Evolutionary conservation across 345 rosid genomes (phyloP).

Genomic region (Eucalyptus viminalis): DNA sequence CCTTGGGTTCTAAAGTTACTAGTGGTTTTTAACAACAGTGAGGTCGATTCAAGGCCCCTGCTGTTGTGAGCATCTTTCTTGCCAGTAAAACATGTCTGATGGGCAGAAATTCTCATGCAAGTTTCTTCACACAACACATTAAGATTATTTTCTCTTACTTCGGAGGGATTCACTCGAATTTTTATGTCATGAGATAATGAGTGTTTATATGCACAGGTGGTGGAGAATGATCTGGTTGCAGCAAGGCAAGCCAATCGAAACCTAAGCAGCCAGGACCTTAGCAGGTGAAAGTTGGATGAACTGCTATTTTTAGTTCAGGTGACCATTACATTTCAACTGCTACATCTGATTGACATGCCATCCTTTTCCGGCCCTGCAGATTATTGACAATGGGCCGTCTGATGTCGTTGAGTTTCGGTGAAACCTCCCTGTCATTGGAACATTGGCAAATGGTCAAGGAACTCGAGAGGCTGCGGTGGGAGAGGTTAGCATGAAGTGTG

Average conservation of each 20-base stretch:
- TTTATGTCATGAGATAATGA: not conserved
- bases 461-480: constrained; percentile 69
- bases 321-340: not conserved
- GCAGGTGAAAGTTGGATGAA: constrained; percentile 31
- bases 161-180: not conserved
- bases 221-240: constrained; percentile 74
- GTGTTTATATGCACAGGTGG: constrained; percentile 23
- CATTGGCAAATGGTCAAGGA: constrained; percentile 92
- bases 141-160: not conserved
- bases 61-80: not conserved
- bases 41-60: not conserved
- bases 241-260: constrained; percentile 75
- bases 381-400: constrained; percentile 84
- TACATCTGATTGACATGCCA: not conserved
- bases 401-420: constrained; percentile 66
- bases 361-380: constrained; percentile 15
- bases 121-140: not conserved
- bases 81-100: not conserved
- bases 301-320: not conserved
- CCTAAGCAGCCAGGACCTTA: constrained; percentile 68
- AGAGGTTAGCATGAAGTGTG: constrained; percentile 43
- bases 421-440: constrained; percentile 43
- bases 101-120: not conserved
- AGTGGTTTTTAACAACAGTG: not conserved
- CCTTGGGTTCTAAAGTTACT: not conserved